A percentile compares a stretch with the other conserved stretches of the same genome.
Conservation (phyloP, 768 basidiomycete genomes). For the Candolleomyces aberdarensis region DNA sequence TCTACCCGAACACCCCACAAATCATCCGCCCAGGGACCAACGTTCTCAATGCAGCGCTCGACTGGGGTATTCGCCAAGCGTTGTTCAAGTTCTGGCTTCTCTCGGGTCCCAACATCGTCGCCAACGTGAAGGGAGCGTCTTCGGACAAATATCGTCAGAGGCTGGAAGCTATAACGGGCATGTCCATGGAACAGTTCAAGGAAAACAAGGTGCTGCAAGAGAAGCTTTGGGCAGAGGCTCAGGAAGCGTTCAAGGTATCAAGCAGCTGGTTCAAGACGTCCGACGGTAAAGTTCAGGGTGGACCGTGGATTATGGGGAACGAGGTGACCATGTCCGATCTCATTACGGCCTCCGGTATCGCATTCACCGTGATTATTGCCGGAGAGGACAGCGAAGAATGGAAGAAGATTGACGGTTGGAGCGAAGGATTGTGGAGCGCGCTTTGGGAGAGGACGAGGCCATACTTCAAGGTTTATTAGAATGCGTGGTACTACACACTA, state of each 20-base stretch:
- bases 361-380: background rate
- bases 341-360: background rate
- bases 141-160: background rate
- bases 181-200: background rate
- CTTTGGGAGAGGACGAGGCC: no score
- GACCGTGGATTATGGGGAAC: background rate
- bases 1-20: constrained; percentile 6
- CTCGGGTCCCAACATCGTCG: background rate
- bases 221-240: background rate
- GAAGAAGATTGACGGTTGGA: background rate
- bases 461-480: no score
- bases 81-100: background rate
- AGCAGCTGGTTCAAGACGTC: no score
- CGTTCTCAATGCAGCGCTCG: constrained; percentile 5
- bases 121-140: background rate
- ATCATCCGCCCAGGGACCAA: background rate
- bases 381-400: background rate
- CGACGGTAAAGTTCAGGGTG: no score
- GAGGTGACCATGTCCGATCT: background rate
- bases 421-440: background rate
- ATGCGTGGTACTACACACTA: no score
- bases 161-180: background rate
- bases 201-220: background rate
- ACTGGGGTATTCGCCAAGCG: background rate
- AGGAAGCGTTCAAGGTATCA: background rate